Base-by-base conservation (phyloP, 2,329 filamentous ascomycete genomes). In the Alternaria sp. region DNA sequence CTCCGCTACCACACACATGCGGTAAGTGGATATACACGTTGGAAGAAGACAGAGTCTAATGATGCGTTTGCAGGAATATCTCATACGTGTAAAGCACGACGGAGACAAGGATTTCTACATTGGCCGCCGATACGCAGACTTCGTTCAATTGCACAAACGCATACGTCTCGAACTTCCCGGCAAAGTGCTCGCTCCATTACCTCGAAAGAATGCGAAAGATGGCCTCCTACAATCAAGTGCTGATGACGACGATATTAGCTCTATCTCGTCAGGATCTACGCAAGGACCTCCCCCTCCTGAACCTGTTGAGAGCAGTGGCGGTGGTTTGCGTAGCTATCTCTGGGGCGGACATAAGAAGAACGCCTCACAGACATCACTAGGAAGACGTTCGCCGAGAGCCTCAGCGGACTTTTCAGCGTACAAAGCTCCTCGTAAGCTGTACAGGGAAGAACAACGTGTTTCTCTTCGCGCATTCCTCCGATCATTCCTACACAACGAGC, bases 381-480 rank as follows among this genome's bases (percentile, higher is more conserved):
- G 69, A 18, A 73, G 59, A 12, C 71, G 69, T 15, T 79, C 77
- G 14, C 78, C 75, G 7, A 71, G 78, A 55, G 72, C 75, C 10
- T 80, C 79, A 14, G 70, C 66, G 14, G 76, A 79, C 11, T 70
- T 72, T 63, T 66, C 71, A 60, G 60, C 66, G 21, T 80, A 75
- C 57, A 71, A 76, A 45, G 71, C 63, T 21, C 80, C 89, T 77
- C 83, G 85, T 21, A 79, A 92, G 1, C 83, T 98, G 15, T 94
- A 92, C 82, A 88, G 96, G 44, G 96, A 99, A 82, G 91, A 89
- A 70, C 96, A 98, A 80, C 88, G 96, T 69, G 92, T 98, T 18
- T 98, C 95, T 2, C 84, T 99, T 5, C 88, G 96, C 58, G 94
- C 96, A 1, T 98, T 96, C 78, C 82, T 99, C n/a, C 88, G 96